Evolutionary conservation across 164 flowering plant genomes (phyloP), one percentile per base, ranked within the genome.

Genomic region (grape (Vitis vinifera)): DNA sequence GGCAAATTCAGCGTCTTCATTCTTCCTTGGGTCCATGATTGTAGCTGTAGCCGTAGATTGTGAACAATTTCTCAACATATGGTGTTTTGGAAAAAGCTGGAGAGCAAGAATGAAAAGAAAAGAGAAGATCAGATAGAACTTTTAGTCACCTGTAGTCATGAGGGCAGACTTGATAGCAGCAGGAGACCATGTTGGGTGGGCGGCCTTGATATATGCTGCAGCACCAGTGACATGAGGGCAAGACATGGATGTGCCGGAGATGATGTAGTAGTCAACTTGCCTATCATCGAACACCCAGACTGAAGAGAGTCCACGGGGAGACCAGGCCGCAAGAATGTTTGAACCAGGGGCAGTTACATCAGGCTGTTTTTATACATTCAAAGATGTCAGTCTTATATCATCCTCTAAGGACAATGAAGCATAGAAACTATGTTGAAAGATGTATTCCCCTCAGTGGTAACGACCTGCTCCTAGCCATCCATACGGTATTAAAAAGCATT

Each of bases 341-440:
- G 62, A 70, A 2, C 82, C 78, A 3, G 82, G 82, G 3, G 75
- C 77, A 19, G 67, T 52, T n/a, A 78, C 29, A 60, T 78, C 80
- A 37, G 80, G 80, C 76, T 77, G 63, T 19, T 19, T 19, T 19
- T 19, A 19, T 19, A 19, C 19, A 19, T 19, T 19, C 19, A 0
- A 19, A 19, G 19, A 19, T 19, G 19, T 19, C 19, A 19, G 19
- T 19, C 19, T 19, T 19, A 19, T 19, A 19, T 19, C 19, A 19
- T 19, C 19, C 19, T 19, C 19, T 19, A 19, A 19, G 19, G 19
- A 19, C 19, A 19, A 19, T 19, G 1, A 0, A 19, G 19, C 19
- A 19, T 19, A 19, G 19, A 19, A 19, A 19, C 19, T 19, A 19
- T 19, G 19, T 19, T 0, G 19, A 19, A 19, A 19, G 19, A 19